Conservation (phyloP, 2,329 filamentous ascomycete genomes). For the Aschersonia sp. region DNA sequence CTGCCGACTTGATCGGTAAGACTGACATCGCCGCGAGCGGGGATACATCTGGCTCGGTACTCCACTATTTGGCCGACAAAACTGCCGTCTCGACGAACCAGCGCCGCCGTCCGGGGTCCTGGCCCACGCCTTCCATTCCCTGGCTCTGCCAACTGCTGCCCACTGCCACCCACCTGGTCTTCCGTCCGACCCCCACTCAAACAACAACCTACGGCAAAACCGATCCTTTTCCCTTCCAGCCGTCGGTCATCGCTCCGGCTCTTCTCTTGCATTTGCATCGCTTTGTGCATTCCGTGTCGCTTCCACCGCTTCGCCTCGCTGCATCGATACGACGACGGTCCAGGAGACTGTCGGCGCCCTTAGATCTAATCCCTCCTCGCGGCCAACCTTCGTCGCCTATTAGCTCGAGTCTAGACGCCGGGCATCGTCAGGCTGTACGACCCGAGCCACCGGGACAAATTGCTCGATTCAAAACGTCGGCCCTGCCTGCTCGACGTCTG, state of each 20-base stretch:
- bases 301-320: no score
- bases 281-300: no score
- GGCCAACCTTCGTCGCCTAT: no score
- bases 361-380: no score
- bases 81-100: conserved; percentile 34
- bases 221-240: not conserved
- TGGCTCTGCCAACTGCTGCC: conserved; percentile 8
- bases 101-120: conserved; percentile 4
- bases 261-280: not conserved
- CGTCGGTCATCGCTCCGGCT: not conserved
- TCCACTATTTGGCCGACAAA: conserved; percentile 46
- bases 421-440: no score
- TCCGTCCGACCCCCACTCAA: not conserved
- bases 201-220: not conserved
- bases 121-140: conserved; percentile 6
- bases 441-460: no score
- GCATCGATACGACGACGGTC: no score
- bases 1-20: not conserved
- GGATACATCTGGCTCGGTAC: conserved; percentile 12
- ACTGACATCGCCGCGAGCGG: not conserved
- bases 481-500: no score
- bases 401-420: no score
- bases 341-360: no score
- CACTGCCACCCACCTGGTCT: not conserved
- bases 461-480: no score